Base-by-base conservation (phyloP, 2,329 filamentous ascomycete species). In the Cercospora sp. region DNA sequence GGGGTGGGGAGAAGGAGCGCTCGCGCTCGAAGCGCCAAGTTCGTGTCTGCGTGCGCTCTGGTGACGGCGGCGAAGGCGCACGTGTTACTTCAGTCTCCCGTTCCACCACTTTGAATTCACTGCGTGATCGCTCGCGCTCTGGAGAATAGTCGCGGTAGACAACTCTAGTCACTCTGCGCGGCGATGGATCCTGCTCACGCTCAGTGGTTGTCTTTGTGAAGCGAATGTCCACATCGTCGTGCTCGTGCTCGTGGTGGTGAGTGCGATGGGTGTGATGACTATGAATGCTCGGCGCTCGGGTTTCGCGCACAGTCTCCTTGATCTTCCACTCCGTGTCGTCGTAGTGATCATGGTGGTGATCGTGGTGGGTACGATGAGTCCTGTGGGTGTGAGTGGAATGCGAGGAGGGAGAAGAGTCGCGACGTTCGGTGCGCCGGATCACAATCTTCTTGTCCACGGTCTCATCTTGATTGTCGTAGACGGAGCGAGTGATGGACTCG, bases 11-110 rank as follows among this genome's bases (percentile, higher is more conserved):
- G 69, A 80, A 80, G 59, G 82, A 80, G 66, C 83, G 79, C 73
- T 84, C 82, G 67, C 85, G 82, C 75, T 86, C 82, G 71, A 85
- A 85, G 70, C 84, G 83, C 70, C 81, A 84, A 67, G 85, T 84
- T 51, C 82, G 74, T 77, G 83, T 70, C 83, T 85, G 75, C 79
- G 75, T 80, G 79, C 77, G 79, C 81, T 76, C 79, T 79, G 74
- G 84, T 77, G 70, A 66, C 0, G 74, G 74, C 16, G 71, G 84
- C 77, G 75, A 76, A n/a, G 75, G 76, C 12, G 73, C 75, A 43
- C 76, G 74, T 18, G 75, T 70, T 26, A 74, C 66, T 60, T 77
- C 73, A 7, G 73, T 71, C 3, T 78, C 76, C 34, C 79, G 79
- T 61, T 82, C 81, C 21, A 80, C 73, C 18, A 79, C 72, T 18